A percentile compares a stretch with the other conserved stretches of the same genome.
These are phyloP conservation scores for Elongisporangium undulatum DNA, from an alignment of 352 stramenopile species.

Conservation along the genomic window DNA sequence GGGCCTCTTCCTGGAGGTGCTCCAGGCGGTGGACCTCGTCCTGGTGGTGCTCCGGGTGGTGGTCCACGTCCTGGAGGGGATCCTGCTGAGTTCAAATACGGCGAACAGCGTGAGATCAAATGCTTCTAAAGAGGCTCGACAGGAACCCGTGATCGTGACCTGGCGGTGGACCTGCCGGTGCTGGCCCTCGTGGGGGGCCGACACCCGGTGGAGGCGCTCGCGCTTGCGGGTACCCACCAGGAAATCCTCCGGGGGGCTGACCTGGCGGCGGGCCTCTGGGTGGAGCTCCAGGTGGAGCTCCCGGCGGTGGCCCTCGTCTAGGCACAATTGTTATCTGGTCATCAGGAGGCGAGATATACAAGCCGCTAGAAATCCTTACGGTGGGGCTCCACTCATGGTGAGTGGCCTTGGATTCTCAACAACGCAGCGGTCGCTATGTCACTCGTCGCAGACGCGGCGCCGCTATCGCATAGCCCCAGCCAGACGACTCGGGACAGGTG, in stretches of 20 bases:
- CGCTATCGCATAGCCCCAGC: background rate
- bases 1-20: conserved; percentile 14
- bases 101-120: background rate
- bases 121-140: background rate
- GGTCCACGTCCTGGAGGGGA: conserved; percentile 20
- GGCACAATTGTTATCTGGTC: background rate
- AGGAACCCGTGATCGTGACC: conserved; percentile 12
- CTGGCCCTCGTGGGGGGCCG: conserved; percentile 21
- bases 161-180: conserved; percentile 37
- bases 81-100: conserved; percentile 7
- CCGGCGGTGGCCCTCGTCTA: conserved; percentile 16
- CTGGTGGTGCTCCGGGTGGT: conserved; percentile 17
- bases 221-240: conserved; percentile 42
- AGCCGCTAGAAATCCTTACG: background rate
- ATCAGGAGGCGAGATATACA: background rate
- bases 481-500: background rate
- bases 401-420: background rate
- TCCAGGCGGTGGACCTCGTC: conserved; percentile 10
- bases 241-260: conserved; percentile 15
- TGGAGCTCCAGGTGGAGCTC: conserved; percentile 25
- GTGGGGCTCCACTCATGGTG: background rate
- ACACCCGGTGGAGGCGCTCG: conserved; percentile 45
- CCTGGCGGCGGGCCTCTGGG: conserved; percentile 34
- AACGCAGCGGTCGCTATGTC: background rate
- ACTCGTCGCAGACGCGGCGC: background rate